A percentile compares a stretch with the other conserved stretches of the same genome.
These are phyloP conservation scores for Barnettozyma populi DNA, from an alignment of 805 yeast species.

Conservation along the genomic window DNA sequence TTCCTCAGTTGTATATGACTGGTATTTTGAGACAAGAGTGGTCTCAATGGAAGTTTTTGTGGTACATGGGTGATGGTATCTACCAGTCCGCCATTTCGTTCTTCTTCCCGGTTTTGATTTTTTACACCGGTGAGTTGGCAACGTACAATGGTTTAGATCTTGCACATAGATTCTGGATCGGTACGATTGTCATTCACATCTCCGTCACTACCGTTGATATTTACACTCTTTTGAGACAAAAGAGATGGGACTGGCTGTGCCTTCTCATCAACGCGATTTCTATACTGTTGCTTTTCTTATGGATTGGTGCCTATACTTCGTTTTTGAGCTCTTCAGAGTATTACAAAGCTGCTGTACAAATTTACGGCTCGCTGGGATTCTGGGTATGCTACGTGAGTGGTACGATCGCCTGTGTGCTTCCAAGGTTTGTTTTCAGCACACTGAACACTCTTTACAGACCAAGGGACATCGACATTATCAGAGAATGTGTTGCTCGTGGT, in stretches of 20 bases:
- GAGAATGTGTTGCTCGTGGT: conserved; percentile 63
- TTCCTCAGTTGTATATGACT: conserved; percentile 67
- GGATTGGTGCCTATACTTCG: conserved; percentile 78
- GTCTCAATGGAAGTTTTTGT: conserved; percentile 60
- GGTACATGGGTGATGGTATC: conserved; percentile 72
- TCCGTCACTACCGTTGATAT: conserved; percentile 61
- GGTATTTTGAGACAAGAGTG: conserved; percentile 73
- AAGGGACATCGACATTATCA: conserved; percentile 61
- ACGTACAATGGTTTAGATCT: conserved; percentile 48
- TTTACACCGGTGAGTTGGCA: conserved; percentile 36
- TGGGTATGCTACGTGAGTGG: conserved; percentile 68
- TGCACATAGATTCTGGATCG: conserved; percentile 70
- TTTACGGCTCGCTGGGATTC: conserved; percentile 54
- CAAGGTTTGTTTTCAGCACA: conserved; percentile 58
- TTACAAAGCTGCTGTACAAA: conserved; percentile 57
- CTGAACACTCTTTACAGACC: conserved; percentile 49
- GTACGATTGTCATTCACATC: conserved; percentile 57
- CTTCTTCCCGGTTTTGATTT: conserved; percentile 67
- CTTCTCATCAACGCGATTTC: conserved; percentile 51
- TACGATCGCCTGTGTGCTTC: conserved; percentile 53
- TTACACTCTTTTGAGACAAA: conserved; percentile 61
- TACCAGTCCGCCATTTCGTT: conserved; percentile 69
- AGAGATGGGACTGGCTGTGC: conserved; percentile 79
- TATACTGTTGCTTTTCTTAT: conserved; percentile 53
- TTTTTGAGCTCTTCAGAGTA: conserved; percentile 46